phyloP scores from a whole-genome alignment of 345 rosid genomes.

The Streptanthus diversifolius region DNA sequence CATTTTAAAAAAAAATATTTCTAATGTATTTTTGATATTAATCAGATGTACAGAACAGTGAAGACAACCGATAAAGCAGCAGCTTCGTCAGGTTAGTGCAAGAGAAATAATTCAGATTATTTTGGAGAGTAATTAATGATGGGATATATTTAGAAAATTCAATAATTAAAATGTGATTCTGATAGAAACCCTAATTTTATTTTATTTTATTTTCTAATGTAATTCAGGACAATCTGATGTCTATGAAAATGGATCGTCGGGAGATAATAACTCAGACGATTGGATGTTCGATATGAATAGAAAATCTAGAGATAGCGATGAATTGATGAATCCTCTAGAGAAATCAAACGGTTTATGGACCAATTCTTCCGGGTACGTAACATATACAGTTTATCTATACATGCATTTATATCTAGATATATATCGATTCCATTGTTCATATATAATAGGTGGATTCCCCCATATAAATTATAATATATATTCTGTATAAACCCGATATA shows the following conservation, averaged over 20 bases:
- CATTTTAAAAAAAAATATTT: no score
- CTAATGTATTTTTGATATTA: not conserved
- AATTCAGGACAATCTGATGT: slow-evolving; percentile 68
- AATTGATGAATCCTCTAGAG: slow-evolving; percentile 42
- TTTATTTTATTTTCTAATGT: not conserved
- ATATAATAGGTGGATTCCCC: not conserved
- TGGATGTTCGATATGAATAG: slow-evolving; percentile 61
- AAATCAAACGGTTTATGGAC: slow-evolving; percentile 34
- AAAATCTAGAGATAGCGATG: slow-evolving; percentile 50
- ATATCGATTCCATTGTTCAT: not conserved
- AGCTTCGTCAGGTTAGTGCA: slow-evolving; percentile 36
- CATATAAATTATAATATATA: not conserved
- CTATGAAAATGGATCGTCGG: slow-evolving; percentile 88
- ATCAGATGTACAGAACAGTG: slow-evolving; percentile 41
- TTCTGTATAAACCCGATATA: not conserved
- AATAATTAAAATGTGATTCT: not conserved
- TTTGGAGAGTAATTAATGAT: not conserved
- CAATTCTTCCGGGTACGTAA: slow-evolving; percentile 38
- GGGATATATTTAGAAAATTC: not conserved
- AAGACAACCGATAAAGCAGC: slow-evolving; percentile 42
- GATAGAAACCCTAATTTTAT: slow-evolving; percentile 10
- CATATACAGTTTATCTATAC: not conserved
- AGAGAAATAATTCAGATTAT: slow-evolving; percentile 8
- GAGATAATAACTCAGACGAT: slow-evolving; percentile 89
- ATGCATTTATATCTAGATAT: slow-evolving; percentile 37